These are phyloP conservation scores for Agrocybe chaxingu DNA, from an alignment of 768 basidiomycete species.

Conservation along the genomic window DNA sequence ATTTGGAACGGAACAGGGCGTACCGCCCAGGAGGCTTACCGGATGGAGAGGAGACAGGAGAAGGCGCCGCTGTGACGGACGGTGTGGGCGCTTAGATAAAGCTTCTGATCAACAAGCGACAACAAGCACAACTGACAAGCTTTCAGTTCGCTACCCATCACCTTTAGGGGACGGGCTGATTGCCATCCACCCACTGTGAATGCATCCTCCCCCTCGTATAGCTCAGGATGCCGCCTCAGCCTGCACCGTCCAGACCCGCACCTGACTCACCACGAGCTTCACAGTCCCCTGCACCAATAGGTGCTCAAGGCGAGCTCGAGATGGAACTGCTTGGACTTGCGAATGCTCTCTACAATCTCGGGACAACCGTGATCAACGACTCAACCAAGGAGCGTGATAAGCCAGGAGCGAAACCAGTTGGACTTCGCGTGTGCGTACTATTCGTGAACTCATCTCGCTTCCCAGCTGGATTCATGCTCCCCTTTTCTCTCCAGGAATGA, in stretches of 20 bases:
- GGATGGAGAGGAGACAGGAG: too few relatives aligned
- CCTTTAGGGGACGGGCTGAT: too few relatives aligned
- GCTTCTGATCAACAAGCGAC: too few relatives aligned
- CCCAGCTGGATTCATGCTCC: constrained; percentile 3
- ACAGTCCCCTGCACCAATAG: constrained; percentile 68
- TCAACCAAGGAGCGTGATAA: constrained; percentile 78
- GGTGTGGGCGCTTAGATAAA: too few relatives aligned
- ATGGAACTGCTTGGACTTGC: constrained; percentile 74
- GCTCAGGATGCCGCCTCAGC: constrained; percentile 1
- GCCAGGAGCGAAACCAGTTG: constrained; percentile 71
- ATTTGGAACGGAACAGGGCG: too few relatives aligned
- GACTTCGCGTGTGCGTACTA: constrained; percentile 61
- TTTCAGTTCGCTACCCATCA: too few relatives aligned
- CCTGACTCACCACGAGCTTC: constrained; percentile 73
- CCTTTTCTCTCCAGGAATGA: constrained; percentile 54
- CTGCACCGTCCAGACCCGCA: constrained; percentile 25
- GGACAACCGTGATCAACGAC: constrained; percentile 81
- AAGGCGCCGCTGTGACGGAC: too few relatives aligned
- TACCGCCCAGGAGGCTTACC: too few relatives aligned
- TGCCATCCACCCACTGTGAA: too few relatives aligned
- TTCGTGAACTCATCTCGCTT: background rate
- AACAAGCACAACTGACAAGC: too few relatives aligned
- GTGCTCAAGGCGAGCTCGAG: constrained; percentile 72
- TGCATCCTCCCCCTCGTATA: background rate
- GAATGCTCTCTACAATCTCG: constrained; percentile 75